Percentiles rank a stretch among this genome's conserved stretches.
These are phyloP conservation scores for Eustoma russellianum DNA, from an alignment of 257 asterid species.

Conservation along the genomic window DNA sequence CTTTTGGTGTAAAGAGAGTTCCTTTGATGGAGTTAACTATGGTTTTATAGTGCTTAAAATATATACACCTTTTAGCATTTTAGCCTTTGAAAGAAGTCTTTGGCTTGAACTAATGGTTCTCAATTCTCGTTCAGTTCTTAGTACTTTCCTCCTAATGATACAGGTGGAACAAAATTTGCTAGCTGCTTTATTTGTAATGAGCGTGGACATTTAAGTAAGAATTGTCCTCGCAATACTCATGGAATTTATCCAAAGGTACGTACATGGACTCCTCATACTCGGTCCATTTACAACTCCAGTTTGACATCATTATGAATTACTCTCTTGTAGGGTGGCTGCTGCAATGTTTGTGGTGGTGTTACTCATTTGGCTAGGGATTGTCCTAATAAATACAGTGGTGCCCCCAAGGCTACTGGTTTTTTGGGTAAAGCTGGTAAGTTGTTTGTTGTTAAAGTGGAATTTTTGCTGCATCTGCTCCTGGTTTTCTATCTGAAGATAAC, in stretches of 20 bases:
- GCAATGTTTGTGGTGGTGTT: slow-evolving; percentile 83
- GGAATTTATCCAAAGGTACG: slow-evolving; percentile 91
- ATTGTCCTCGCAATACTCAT: slow-evolving; percentile 72
- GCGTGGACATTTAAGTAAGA: slow-evolving; percentile 88
- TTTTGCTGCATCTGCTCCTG: not conserved
- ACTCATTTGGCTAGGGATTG: slow-evolving; percentile 94
- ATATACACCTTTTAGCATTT: no score
- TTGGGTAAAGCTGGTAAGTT: slow-evolving; percentile 44
- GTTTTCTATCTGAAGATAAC: not conserved
- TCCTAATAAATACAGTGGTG: slow-evolving; percentile 47
- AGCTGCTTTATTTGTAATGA: slow-evolving; percentile 87
- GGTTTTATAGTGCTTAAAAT: no score
- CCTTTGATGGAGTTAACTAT: no score
- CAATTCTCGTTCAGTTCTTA: not conserved
- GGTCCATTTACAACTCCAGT: not conserved
- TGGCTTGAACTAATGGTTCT: not conserved
- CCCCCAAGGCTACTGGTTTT: slow-evolving; percentile 15
- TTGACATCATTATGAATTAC: not conserved
- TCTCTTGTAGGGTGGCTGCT: slow-evolving; percentile 70
- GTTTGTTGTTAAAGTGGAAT: not conserved
- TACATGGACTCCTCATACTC: not conserved
- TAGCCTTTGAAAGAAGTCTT: no score
- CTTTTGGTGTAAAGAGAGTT: no score
- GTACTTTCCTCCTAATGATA: slow-evolving; percentile 18
- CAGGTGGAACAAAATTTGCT: slow-evolving; percentile 93